phyloP scores from a whole-genome alignment of 2,329 filamentous ascomycete species.

The Penicillium sp. region DNA sequence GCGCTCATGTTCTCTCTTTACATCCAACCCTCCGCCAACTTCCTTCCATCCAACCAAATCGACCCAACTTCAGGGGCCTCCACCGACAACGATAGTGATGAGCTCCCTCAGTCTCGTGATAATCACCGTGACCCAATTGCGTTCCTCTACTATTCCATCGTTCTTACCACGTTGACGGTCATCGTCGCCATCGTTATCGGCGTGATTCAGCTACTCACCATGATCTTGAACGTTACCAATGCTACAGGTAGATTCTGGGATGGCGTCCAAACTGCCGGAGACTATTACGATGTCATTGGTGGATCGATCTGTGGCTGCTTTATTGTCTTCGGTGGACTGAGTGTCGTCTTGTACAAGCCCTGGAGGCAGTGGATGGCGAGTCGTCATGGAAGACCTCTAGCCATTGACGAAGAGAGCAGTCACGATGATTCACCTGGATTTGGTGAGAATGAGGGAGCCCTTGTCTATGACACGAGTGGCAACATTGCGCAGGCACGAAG shows the following conservation, averaged over 20 bases:
- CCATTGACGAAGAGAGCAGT: conserved; percentile 27
- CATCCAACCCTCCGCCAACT: conserved; percentile 56
- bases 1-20: conserved; percentile 95
- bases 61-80: conserved; percentile 18
- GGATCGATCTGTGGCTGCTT: conserved; percentile 86
- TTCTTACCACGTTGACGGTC: conserved; percentile 81
- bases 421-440: conserved; percentile 19
- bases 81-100: conserved; percentile 19
- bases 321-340: conserved; percentile 71
- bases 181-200: conserved; percentile 84
- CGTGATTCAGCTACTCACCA: conserved; percentile 76
- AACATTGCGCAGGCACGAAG: neutral
- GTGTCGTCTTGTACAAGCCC: conserved; percentile 73
- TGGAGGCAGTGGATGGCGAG: conserved; percentile 68
- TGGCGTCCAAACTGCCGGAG: conserved; percentile 72
- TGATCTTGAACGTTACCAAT: conserved; percentile 74
- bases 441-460: neutral
- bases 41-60: conserved; percentile 35
- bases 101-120: conserved; percentile 25
- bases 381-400: conserved; percentile 23
- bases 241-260: conserved; percentile 85
- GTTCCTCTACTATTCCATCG: conserved; percentile 90
- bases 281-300: conserved; percentile 84
- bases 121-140: conserved; percentile 78
- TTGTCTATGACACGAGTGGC: conserved; percentile 1